Conservation (phyloP, 2,329 filamentous ascomycete species). For the Fusarium sp. region DNA sequence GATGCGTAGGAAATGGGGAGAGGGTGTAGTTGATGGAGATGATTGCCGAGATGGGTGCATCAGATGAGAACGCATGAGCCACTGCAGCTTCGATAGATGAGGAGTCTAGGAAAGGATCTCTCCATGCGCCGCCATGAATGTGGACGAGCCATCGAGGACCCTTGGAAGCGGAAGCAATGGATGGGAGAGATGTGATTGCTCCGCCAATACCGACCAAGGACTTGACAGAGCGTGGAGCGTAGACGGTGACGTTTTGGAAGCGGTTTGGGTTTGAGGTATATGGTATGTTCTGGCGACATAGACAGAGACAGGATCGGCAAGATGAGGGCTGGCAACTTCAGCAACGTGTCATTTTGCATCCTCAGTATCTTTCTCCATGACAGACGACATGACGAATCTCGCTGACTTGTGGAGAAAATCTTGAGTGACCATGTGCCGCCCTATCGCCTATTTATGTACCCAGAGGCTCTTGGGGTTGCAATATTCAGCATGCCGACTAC, state of each 20-base stretch:
- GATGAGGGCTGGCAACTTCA: background rate
- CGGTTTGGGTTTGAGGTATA: background rate
- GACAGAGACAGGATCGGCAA: background rate
- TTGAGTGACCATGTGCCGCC: background rate
- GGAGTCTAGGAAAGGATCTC: background rate
- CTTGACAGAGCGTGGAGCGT: background rate
- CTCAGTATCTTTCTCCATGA: background rate
- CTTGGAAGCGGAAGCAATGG: background rate
- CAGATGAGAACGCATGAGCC: background rate
- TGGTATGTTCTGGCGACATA: background rate
- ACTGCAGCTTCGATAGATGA: background rate
- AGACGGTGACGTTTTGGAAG: background rate
- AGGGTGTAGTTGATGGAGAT: background rate
- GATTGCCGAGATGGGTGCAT: background rate
- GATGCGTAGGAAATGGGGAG: background rate
- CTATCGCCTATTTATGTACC: background rate
- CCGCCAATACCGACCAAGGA: background rate
- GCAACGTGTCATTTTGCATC: background rate
- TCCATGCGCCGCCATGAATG: background rate
- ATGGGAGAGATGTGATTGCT: background rate
- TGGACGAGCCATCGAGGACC: background rate
- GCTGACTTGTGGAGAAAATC: background rate
- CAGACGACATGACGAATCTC: background rate
- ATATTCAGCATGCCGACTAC: background rate
- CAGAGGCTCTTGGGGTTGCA: background rate